Evolutionary conservation across 192 early-diverging fungal species (phyloP).

Genomic region (Phycomyces blakesleeanus): DNA sequence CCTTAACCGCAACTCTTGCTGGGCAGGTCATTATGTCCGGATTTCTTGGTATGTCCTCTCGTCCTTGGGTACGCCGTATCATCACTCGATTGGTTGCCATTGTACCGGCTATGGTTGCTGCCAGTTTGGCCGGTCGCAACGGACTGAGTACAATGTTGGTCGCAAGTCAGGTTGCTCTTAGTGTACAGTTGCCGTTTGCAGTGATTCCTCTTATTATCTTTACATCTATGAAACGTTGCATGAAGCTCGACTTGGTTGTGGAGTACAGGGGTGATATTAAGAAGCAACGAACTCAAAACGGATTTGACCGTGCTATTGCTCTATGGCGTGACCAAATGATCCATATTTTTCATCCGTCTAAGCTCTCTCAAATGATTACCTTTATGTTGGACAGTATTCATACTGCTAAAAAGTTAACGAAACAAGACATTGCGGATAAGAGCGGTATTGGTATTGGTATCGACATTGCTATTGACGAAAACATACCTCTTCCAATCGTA

Average conservation of each 20-base stretch:
- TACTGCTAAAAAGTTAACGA: neutral
- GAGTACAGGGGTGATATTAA: neutral
- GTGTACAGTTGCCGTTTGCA: slow-evolving; percentile 78
- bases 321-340: neutral
- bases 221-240: slow-evolving; percentile 50
- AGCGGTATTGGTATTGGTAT: no score
- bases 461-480: no score
- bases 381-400: neutral
- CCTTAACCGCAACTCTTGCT: slow-evolving; percentile 81
- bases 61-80: slow-evolving; percentile 68
- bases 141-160: slow-evolving; percentile 65
- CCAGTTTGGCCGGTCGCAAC: slow-evolving; percentile 54
- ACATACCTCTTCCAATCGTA: neutral
- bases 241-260: slow-evolving; percentile 34
- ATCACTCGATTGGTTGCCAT: slow-evolving; percentile 71
- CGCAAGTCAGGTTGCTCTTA: slow-evolving; percentile 71
- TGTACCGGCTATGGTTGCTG: slow-evolving; percentile 66
- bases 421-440: neutral
- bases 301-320: neutral
- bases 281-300: neutral
- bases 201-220: slow-evolving; percentile 75
- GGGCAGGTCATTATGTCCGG: slow-evolving; percentile 84
- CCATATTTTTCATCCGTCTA: no score
- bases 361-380: neutral
- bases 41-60: slow-evolving; percentile 58